A percentile compares a stretch with the other conserved stretches of the same genome.
phyloP scores from a whole-genome alignment of 257 asterid species.

The Thymus quinquecostatus region DNA sequence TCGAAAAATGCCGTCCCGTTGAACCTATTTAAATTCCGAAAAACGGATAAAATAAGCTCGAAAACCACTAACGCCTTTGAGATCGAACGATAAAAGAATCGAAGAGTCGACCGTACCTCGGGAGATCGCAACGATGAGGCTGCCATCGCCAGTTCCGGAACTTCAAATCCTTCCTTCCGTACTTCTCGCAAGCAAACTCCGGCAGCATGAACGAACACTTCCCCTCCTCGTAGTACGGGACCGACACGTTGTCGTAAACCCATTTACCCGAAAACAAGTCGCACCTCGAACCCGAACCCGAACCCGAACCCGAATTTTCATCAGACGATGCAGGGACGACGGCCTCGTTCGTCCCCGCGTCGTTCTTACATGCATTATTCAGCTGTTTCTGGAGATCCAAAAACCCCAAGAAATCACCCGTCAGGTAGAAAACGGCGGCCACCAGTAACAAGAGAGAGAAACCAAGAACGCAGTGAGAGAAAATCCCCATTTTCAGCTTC shows the following conservation, averaged over 20 bases:
- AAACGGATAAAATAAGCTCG: background rate
- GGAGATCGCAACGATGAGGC: slow-evolving; percentile 66
- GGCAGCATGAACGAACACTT: slow-evolving; percentile 52
- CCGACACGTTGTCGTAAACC: slow-evolving; percentile 57
- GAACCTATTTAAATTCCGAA: slow-evolving; percentile 43
- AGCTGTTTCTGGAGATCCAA: background rate
- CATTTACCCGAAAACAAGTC: slow-evolving; percentile 56
- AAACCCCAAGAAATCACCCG: slow-evolving; percentile 6
- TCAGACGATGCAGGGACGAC: too few species aligned
- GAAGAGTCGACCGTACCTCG: slow-evolving; percentile 46
- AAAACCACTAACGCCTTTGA: background rate
- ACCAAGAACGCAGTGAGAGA: slow-evolving; percentile 19
- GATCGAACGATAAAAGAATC: background rate
- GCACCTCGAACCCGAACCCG: slow-evolving; percentile 21
- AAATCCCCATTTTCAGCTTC: slow-evolving; percentile 11
- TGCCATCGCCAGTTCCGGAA: slow-evolving; percentile 81
- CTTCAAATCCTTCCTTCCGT: slow-evolving; percentile 61
- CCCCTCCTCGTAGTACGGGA: slow-evolving; percentile 60
- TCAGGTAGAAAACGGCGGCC: slow-evolving; percentile 19
- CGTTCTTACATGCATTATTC: slow-evolving; percentile 10
- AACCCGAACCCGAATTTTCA: background rate
- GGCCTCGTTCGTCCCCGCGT: background rate
- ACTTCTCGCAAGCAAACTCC: slow-evolving; percentile 56
- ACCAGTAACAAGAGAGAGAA: slow-evolving; percentile 13
- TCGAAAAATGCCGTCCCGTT: slow-evolving; percentile 54